A percentile compares a stretch with the other conserved stretches of the same genome.
These are phyloP conservation scores for Lactarius indigo DNA, from an alignment of 768 basidiomycete genomes.

Conservation along the genomic window DNA sequence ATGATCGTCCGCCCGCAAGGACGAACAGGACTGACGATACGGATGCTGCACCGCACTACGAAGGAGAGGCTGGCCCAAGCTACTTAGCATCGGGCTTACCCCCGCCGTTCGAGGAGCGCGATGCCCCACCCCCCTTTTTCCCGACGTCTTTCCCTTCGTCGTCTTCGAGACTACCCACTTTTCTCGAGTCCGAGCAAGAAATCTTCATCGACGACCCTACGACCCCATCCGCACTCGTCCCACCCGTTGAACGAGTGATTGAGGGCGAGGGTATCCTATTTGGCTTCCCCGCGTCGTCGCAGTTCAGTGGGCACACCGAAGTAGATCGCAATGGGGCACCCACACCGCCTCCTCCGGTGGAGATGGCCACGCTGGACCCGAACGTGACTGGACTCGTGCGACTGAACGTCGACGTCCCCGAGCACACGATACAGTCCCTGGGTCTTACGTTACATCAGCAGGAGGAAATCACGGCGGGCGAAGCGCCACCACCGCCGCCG, in stretches of 20 bases:
- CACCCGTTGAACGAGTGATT: constrained; percentile 38
- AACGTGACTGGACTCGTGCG: constrained; percentile 65
- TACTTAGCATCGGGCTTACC: constrained; percentile 60
- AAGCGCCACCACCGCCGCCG: constrained; percentile 67
- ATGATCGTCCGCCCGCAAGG: constrained; percentile 71
- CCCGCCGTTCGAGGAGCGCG: constrained; percentile 82
- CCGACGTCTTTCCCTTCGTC: constrained; percentile 36
- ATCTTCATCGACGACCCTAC: constrained; percentile 54
- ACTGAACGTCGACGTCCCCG: constrained; percentile 50
- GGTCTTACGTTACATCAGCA: constrained; percentile 54
- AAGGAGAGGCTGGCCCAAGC: constrained; percentile 75
- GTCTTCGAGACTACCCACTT: constrained; percentile 57
- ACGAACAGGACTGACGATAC: constrained; percentile 68
- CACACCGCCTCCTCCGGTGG: constrained; percentile 74
- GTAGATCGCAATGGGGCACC: constrained; percentile 49
- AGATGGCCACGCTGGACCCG: constrained; percentile 69
- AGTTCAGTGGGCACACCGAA: constrained; percentile 79
- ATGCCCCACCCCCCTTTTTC: constrained; percentile 71
- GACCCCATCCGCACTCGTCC: constrained; percentile 32
- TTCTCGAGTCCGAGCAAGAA: constrained; percentile 77
- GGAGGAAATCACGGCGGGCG: constrained; percentile 33
- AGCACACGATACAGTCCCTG: constrained; percentile 53
- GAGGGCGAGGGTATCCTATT: constrained; percentile 75
- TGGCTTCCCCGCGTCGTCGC: constrained; percentile 66
- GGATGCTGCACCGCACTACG: constrained; percentile 64